Evolutionary conservation across 1,139 yeast species (phyloP), one percentile per base, ranked within the genome.

Genomic region (Pichiaceae sp.): DNA sequence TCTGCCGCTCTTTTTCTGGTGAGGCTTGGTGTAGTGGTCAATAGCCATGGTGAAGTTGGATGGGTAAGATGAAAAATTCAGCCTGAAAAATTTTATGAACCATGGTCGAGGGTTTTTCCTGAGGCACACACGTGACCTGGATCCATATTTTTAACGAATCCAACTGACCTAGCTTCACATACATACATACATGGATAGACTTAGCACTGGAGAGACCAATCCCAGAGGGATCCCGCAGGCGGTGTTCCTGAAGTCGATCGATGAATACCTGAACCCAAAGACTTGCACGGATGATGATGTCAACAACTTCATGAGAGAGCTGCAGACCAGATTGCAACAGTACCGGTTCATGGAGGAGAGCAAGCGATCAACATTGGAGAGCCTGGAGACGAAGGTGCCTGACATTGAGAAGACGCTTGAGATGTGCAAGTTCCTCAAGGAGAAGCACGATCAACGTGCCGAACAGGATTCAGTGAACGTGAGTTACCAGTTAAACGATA

Each of bases 171-270:
- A n/a, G n/a, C n/a, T n/a, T n/a, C n/a, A n/a, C n/a, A n/a, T n/a
- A n/a, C n/a, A n/a, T n/a, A n/a, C n/a, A n/a, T n/a, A n/a, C n/a
- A 41, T 38, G 7, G 52, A 48, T 31, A 38, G 50, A 31, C 34
- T 42, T 14, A 72, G 78, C 53, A 72, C 78, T 11, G 70, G 63
- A 17, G 66, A 68, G 33, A 60, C 78, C 32, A 89, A 89, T 52
- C 91, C 96, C 17, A 71, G 97, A 46, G 98, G 98, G 1, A 91
- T 91, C 40, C 99, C 98, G 9, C 84, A 84, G 53, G 98, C 98
- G 1, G 96, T 95, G 20, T 91, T 93, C 57, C 79, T 93, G 42
- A 95, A 84, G 44, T 75, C 77, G 42, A 94, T 91, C 16, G 93
- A 78, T 42, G 79, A 75, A 40, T 74, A 78, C 48, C 72, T 87